Base-by-base conservation (phyloP, 1,284 basidiomycete species). In the Tetrapyrgos nigripes region DNA sequence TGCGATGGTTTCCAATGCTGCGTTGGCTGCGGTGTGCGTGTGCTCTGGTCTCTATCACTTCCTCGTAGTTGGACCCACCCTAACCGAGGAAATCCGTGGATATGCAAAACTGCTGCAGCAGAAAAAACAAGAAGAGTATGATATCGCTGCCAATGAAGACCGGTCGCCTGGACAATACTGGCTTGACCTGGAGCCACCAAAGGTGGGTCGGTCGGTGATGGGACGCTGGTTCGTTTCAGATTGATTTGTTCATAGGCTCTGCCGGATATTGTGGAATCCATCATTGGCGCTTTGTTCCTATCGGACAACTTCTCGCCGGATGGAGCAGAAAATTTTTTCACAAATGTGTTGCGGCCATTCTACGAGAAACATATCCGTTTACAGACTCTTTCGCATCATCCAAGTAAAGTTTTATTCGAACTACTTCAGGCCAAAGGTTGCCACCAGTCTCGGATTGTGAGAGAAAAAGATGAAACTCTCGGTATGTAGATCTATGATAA, bases 1-100 rank as follows among this genome's bases (percentile, higher is more conserved):
- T 47, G 88, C 89, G 8, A 93, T 93, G 89, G 91, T 93, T 27
- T 90, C 88, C 10, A 93, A 93, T 68, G 79, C 84, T 23, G 79
- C 87, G 10, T 76, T 93, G 31, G 89, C 89, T 31, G 88, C 91
- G 1, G 71, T 93, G 58, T 91, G 89, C 62, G 85, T 93, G 21
- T 80, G 79, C 63, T 82, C 83, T 46, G 86, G 87, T 24, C 73
- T 94, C 54, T 77, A 91, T 62, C 74, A 85, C 40, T 77, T 88
- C 69, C 74, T 93, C 26, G 74, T 83, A 48, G 80, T 85, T 57
- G 84, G 85, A 54, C 85, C 87, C 1, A 73, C 78, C 37, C 73
- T 92, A 17, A 75, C 76, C 11, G 72, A 69, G 24, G 76, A 74
- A 49, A 85, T 93, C 51, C 71, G 78, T 19, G 69, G 73, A 27